Conservation (phyloP, 129 eudicot species). For the Pittosporum tobira region DNA sequence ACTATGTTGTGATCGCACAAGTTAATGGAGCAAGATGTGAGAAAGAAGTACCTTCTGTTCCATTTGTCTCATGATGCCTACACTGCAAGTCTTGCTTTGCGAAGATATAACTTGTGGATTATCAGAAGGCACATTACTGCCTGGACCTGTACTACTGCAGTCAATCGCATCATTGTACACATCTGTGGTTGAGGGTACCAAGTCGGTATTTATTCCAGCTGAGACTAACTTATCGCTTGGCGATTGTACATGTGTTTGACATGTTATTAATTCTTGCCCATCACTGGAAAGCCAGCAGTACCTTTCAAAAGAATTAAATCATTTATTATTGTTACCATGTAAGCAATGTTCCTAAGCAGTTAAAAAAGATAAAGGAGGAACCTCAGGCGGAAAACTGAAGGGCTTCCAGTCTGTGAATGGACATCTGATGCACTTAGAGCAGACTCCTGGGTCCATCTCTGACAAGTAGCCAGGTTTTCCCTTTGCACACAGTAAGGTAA, state of each 20-base stretch:
- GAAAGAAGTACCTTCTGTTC: conserved; percentile 1
- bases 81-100: background rate
- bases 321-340: background rate
- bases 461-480: conserved; percentile 5
- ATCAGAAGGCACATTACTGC: conserved; percentile 11
- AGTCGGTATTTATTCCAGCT: conserved; percentile 1
- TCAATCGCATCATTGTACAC: conserved; percentile 7
- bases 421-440: conserved; percentile 75
- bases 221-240: conserved; percentile 13
- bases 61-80: conserved; percentile 5
- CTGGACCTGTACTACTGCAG: background rate
- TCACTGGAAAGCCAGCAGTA: conserved; percentile 60
- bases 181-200: conserved; percentile 12
- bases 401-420: conserved; percentile 59
- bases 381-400: conserved; percentile 78
- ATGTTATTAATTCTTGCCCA: conserved; percentile 25
- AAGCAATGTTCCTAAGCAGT: background rate
- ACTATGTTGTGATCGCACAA: background rate
- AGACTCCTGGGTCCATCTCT: conserved; percentile 64
- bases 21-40: background rate
- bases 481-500: conserved; percentile 8
- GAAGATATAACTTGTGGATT: conserved; percentile 8
- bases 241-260: conserved; percentile 26
- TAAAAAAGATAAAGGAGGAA: conserved; percentile 20
- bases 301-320: conserved; percentile 23